phyloP scores from a whole-genome alignment of 2,329 filamentous ascomycete genomes.

The Chalaropsis thielavioides region DNA sequence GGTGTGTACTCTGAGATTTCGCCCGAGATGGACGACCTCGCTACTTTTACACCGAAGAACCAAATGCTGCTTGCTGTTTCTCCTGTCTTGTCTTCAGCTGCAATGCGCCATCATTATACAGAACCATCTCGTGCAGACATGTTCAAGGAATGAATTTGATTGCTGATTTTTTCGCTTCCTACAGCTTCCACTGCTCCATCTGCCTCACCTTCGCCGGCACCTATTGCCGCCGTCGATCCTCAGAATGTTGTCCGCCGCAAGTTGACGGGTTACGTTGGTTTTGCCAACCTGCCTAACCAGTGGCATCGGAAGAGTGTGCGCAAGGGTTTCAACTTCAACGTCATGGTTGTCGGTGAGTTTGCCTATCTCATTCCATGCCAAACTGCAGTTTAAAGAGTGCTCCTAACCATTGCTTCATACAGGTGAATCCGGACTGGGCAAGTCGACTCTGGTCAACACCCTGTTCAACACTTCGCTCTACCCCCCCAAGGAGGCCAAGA shows the following conservation, averaged over 20 bases:
- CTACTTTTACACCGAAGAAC: slow-evolving; percentile 10
- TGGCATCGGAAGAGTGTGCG: slow-evolving; percentile 99
- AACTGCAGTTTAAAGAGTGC: background rate
- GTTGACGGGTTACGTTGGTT: slow-evolving; percentile 95
- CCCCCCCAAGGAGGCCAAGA: slow-evolving; percentile 96
- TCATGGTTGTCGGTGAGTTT: slow-evolving; percentile 96
- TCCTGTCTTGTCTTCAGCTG: background rate
- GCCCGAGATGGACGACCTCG: background rate
- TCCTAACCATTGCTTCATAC: slow-evolving; percentile 13
- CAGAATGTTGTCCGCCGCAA: slow-evolving; percentile 97
- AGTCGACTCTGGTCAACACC: slow-evolving; percentile 97
- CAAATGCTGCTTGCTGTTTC: background rate
- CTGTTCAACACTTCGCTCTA: slow-evolving; percentile 99
- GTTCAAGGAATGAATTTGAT: background rate
- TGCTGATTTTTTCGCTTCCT: slow-evolving; percentile 10
- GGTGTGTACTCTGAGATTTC: background rate
- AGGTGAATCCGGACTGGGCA: slow-evolving; percentile 99
- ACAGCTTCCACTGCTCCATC: slow-evolving; percentile 4
- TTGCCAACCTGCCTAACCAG: slow-evolving; percentile 97
- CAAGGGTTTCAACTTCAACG: slow-evolving; percentile 99
- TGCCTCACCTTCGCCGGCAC: slow-evolving; percentile 21
- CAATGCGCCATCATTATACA: too few relatives aligned
- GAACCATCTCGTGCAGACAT: background rate
- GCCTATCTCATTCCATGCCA: background rate
- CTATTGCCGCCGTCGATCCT: slow-evolving; percentile 44